A percentile compares a stretch with the other conserved stretches of the same genome.
phyloP scores from a whole-genome alignment of 192 early-diverging fungal species.

The Umbelopsis vinacea region DNA sequence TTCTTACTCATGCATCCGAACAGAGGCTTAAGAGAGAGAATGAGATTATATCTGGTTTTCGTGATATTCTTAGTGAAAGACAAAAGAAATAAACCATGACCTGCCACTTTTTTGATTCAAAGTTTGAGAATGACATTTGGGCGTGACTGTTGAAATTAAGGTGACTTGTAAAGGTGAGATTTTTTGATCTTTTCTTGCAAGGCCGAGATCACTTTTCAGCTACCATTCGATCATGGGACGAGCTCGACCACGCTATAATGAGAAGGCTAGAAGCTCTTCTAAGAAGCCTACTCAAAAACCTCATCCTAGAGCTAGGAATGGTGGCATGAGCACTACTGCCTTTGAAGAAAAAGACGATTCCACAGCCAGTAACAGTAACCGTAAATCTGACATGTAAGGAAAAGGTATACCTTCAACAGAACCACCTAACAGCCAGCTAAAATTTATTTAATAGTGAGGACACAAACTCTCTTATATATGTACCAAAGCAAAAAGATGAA shows the following conservation, averaged over 20 bases:
- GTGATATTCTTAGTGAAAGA: slow-evolving; percentile 79
- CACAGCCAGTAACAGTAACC: slow-evolving; percentile 21
- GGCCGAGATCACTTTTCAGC: background rate
- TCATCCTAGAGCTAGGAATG: slow-evolving; percentile 56
- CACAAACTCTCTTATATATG: slow-evolving; percentile 39
- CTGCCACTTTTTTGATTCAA: background rate
- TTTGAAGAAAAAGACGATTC: slow-evolving; percentile 31
- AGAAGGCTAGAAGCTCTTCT: slow-evolving; percentile 57
- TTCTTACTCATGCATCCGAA: slow-evolving; percentile 88
- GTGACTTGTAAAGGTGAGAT: background rate
- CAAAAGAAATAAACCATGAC: slow-evolving; percentile 30
- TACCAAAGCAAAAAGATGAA: slow-evolving; percentile 24
- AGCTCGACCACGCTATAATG: slow-evolving; percentile 58
- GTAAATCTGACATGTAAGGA: background rate
- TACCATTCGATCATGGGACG: slow-evolving; percentile 48
- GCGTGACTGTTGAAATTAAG: background rate
- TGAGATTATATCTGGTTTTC: slow-evolving; percentile 90
- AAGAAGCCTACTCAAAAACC: slow-evolving; percentile 42
- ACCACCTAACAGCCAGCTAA: background rate
- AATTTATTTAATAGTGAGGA: slow-evolving; percentile 21
- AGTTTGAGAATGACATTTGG: background rate
- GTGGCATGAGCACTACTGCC: slow-evolving; percentile 43
- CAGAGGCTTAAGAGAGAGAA: slow-evolving; percentile 89
- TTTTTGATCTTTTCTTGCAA: background rate
- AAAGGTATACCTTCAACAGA: background rate